Base-by-base conservation (phyloP, 148 eudicot genomes). In the Euryodendron excelsum region DNA sequence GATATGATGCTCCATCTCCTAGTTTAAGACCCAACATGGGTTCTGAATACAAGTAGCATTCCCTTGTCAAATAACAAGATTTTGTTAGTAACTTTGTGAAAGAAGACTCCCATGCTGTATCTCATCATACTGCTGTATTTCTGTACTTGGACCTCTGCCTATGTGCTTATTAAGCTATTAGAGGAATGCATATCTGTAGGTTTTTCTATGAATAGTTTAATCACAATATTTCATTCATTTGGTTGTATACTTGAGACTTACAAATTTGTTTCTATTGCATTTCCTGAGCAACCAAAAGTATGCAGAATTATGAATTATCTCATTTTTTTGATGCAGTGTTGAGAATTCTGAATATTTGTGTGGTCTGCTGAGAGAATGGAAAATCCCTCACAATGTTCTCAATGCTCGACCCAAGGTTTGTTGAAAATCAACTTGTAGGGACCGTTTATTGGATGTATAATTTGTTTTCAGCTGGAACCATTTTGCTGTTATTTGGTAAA, bases 391-490 rank as follows among this genome's bases (percentile, higher is more conserved):
- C 82, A 96, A 96, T 91, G 92, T 96, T 73, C 97, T 96, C 52
- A 96, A 96, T 83, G 99, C 99, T 39, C 94, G 99, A 31, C 98
- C 99, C 45, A 96, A 93, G 98, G 99, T 96, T 82, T 53, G 79
- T 69, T 39, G 21, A 36, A 80, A 17, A 71, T 86, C 17, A 75
- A 56, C 34, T 44, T 72, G 9, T 31, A 55, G 50, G 37, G 67
- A 48, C 27, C 33, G 31, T 73, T 47, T 39, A 27, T 73, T 72
- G 68, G 50, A 50, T 60, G 50, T 39, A 59, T 64, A 36, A 56
- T 67, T 66, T 64, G 13, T 75, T 21, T 23, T 27, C 47, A 30
- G 47, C 63, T 37, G 37, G 47, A 67, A 27, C 59, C 11, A 25
- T 73, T 33, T 63, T 3, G 71, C 13, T 67, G 33, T 34, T 37